Percentiles rank a stretch among this genome's conserved stretches.
Evolutionary conservation across 345 rosid genomes (phyloP).

Genomic region (Bretschneidera sinensis): DNA sequence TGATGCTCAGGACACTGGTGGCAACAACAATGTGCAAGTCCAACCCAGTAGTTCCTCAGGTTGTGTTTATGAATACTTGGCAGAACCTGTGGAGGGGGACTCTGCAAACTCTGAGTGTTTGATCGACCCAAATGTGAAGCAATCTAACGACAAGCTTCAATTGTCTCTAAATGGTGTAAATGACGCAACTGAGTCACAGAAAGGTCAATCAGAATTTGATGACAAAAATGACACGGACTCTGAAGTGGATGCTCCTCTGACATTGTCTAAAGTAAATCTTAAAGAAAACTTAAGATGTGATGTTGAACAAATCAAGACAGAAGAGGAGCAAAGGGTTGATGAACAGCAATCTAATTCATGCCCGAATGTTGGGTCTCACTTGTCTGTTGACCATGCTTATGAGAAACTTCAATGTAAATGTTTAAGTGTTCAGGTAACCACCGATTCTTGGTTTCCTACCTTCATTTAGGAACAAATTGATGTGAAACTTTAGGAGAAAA

Average conservation of each 20-base stretch:
- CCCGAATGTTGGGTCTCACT: slow-evolving; percentile 19
- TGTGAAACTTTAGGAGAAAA: background rate
- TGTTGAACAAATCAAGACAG: background rate
- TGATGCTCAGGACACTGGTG: slow-evolving; percentile 16
- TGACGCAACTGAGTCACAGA: slow-evolving; percentile 3
- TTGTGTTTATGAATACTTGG: slow-evolving; percentile 36
- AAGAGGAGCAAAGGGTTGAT: slow-evolving; percentile 16
- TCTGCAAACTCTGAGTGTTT: slow-evolving; percentile 26
- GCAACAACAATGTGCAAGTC: slow-evolving; percentile 11
- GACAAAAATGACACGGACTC: slow-evolving; percentile 6
- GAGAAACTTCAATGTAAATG: slow-evolving; percentile 22
- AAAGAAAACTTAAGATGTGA: slow-evolving; percentile 17
- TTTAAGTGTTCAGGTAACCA: slow-evolving; percentile 29
- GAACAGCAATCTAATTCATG: slow-evolving; percentile 16
- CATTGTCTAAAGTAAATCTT: slow-evolving; percentile 9
- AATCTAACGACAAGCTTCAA: slow-evolving; percentile 15
- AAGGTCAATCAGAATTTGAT: slow-evolving; percentile 1
- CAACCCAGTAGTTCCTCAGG: slow-evolving; percentile 33
- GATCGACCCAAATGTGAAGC: slow-evolving; percentile 10
- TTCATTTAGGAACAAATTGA: background rate
- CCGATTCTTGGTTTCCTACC: background rate
- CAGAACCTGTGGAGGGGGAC: slow-evolving; percentile 35
- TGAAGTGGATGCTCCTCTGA: slow-evolving; percentile 12
- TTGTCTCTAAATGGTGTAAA: slow-evolving; percentile 15
- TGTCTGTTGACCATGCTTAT: slow-evolving; percentile 16